A percentile compares a stretch with the other conserved stretches of the same genome.
These are phyloP conservation scores for Gloeostereum incarnatum DNA, from an alignment of 768 basidiomycete species.

Conservation along the genomic window DNA sequence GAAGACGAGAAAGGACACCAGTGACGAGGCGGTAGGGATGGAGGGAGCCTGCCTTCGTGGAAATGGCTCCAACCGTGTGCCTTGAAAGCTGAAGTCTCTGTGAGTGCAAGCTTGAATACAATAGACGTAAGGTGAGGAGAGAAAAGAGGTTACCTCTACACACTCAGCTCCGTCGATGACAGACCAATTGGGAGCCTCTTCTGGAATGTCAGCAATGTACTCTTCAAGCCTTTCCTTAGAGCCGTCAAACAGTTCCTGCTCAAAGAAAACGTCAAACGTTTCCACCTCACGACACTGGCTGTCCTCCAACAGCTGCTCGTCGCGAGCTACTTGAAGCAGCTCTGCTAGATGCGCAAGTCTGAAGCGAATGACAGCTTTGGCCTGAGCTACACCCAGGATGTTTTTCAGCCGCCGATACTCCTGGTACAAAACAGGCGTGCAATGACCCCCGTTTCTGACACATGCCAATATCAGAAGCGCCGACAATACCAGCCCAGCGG, in stretches of 20 bases:
- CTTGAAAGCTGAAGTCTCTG: slow-evolving; percentile 43
- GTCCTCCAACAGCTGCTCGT: slow-evolving; percentile 39
- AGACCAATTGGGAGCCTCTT: slow-evolving; percentile 27
- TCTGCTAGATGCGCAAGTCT: slow-evolving; percentile 47
- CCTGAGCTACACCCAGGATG: slow-evolving; percentile 32
- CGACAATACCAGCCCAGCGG: too few relatives aligned
- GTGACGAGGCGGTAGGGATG: slow-evolving; percentile 69
- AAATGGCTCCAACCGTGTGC: slow-evolving; percentile 38
- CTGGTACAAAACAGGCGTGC: slow-evolving; percentile 48
- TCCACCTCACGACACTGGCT: slow-evolving; percentile 53
- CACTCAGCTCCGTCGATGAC: slow-evolving; percentile 18
- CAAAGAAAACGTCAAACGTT: slow-evolving; percentile 46
- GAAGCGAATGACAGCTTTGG: slow-evolving; percentile 49
- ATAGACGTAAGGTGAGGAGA: too few relatives aligned
- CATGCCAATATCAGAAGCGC: background rate
- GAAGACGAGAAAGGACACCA: slow-evolving; percentile 41
- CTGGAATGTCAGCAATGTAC: slow-evolving; percentile 43
- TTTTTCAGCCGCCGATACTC: slow-evolving; percentile 43
- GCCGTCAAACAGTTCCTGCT: slow-evolving; percentile 27
- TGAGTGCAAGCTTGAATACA: too few relatives aligned
- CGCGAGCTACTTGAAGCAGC: slow-evolving; percentile 37
- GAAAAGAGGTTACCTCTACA: too few relatives aligned
- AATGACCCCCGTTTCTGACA: slow-evolving; percentile 61
- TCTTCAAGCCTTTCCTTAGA: slow-evolving; percentile 31
- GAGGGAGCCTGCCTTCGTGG: slow-evolving; percentile 47